A percentile compares a stretch with the other conserved stretches of the same genome.
Conservation (phyloP, 257 asterid genomes). For the Plantago ovata region DNA sequence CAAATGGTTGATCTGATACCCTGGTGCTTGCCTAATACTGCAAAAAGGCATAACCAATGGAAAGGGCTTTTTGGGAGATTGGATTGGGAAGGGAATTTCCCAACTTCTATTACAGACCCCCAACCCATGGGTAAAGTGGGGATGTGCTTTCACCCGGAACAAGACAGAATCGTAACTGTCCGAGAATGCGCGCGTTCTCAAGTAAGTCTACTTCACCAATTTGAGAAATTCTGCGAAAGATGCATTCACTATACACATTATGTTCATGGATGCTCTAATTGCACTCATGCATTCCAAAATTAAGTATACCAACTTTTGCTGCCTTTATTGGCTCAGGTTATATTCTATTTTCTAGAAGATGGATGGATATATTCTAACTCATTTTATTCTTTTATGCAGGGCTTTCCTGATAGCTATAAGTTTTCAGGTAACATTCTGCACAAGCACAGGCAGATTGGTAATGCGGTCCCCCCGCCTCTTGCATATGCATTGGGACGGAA, state of each 20-base stretch:
- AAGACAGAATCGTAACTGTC: constrained; percentile 93
- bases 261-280: too few species aligned
- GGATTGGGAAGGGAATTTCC: constrained; percentile 94
- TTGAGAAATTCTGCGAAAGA: neutral
- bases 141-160: constrained; percentile 94
- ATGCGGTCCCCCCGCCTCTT: constrained; percentile 95
- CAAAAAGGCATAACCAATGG: constrained; percentile 98
- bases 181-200: constrained; percentile 99
- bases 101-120: constrained; percentile 85
- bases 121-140: constrained; percentile 98
- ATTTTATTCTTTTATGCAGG: constrained; percentile 40
- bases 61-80: constrained; percentile 92
- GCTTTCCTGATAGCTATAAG: constrained; percentile 73
- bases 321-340: neutral
- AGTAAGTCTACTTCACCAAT: constrained; percentile 35
- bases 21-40: constrained; percentile 93
- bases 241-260: neutral
- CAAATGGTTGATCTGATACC: constrained; percentile 87
- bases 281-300: too few species aligned
- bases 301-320: too few species aligned
- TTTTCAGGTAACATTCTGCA: constrained; percentile 59
- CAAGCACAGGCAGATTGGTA: constrained; percentile 91
- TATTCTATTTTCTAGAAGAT: neutral
- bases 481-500: constrained; percentile 82
- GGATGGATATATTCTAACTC: neutral